Evolutionary conservation across 495 filamentous ascomycete genomes (phyloP), one percentile per base, ranked within the genome.

Genomic region (Diplogelasinospora grovesii): DNA sequence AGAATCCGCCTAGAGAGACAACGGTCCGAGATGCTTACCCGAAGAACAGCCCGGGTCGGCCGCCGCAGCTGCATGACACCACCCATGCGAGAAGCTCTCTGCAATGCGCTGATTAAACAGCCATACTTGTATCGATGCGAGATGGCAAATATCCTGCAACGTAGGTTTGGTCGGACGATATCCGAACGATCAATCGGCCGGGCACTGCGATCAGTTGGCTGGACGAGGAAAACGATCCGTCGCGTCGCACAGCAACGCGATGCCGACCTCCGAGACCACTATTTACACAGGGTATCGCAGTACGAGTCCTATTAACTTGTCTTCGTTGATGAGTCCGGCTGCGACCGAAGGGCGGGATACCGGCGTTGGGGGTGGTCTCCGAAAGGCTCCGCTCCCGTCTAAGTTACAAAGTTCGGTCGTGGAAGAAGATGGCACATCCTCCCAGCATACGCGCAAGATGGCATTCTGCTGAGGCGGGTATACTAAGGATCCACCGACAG

Each of bases 1-100:
- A 54, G 38, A 54, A 36, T 36, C 32, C 42, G 47, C 40, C 32
- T 46, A 19, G 39, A 50, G 30, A 50, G 37, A 50, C 29, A 46
- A 27, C 28, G 44, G 28, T 44, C 34, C 26, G 39, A 52, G 29
- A 48, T 52, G 44, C 38, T 40, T 19, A 22, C 38, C 44, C 15
- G 22, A 20, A 36, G 44, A 48, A 52, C 32, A 32, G 36, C 35
- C 24, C 31, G 33, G 36, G 36, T 41, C 29, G 49, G 49, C 49
- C 44, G 49, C 46, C 34, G 44, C 40, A 44, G 49, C 49, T 39
- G 39, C 22, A 52, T 48, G 26, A 41, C 47, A 46, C 13, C 24
- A 15, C 26, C 47, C 26, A 40, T 50, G 23, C 19, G 41, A 23
- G 27, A 49, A 38, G 24, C 41, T 23, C 34, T 44, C 32, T 46